Conservation (phyloP, 2,329 filamentous ascomycete species). For the Beauveria asiatica region DNA sequence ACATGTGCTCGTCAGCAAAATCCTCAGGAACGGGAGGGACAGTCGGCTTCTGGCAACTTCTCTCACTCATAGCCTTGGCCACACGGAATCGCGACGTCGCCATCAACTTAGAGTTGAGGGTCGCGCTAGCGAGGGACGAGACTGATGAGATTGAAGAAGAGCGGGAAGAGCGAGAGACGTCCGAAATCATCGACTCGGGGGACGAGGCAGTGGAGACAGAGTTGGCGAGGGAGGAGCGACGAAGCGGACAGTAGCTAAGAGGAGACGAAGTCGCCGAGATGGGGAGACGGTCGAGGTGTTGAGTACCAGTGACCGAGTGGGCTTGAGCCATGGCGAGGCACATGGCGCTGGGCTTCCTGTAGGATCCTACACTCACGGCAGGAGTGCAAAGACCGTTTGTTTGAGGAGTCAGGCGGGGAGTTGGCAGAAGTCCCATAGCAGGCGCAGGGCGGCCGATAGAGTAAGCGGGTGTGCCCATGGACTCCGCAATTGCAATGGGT, state of each 20-base stretch:
- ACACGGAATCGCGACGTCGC: slow-evolving; percentile 56
- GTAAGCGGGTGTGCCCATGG: slow-evolving; percentile 32
- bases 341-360: slow-evolving; percentile 48
- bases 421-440: slow-evolving; percentile 47
- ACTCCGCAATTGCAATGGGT: slow-evolving; percentile 41
- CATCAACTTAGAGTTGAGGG: slow-evolving; percentile 41
- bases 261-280: slow-evolving; percentile 42
- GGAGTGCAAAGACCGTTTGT: slow-evolving; percentile 49
- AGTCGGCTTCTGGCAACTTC: slow-evolving; percentile 40
- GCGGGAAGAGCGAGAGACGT: slow-evolving; percentile 52
- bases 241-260: slow-evolving; percentile 37
- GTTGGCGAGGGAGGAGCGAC: slow-evolving; percentile 55
- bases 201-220: slow-evolving; percentile 56
- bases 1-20: slow-evolving; percentile 37
- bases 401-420: slow-evolving; percentile 50
- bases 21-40: slow-evolving; percentile 52
- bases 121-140: slow-evolving; percentile 53
- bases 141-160: slow-evolving; percentile 58
- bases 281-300: slow-evolving; percentile 46
- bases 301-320: slow-evolving; percentile 34
- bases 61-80: slow-evolving; percentile 50
- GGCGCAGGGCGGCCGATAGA: slow-evolving; percentile 41
- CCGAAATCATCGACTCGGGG: slow-evolving; percentile 60
- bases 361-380: slow-evolving; percentile 46
- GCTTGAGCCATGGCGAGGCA: slow-evolving; percentile 51